Evolutionary conservation across 176 grass and related monocot genomes (phyloP).

Genomic region (Hsuehochloa calcarea): DNA sequence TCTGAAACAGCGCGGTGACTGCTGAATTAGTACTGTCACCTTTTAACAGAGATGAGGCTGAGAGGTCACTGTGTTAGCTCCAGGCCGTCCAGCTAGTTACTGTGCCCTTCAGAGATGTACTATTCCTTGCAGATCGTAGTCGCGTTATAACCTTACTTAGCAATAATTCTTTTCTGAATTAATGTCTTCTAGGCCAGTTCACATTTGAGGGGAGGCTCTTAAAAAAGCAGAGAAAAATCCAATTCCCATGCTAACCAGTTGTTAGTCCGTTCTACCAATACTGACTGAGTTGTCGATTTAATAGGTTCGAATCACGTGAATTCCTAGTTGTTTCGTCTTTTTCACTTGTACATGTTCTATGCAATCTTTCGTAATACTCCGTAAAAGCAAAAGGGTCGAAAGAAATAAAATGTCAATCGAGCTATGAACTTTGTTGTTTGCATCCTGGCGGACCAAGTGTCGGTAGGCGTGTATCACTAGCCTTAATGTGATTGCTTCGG

Average conservation of each 20-base stretch:
- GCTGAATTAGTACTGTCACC: constrained; percentile 23
- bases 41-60: neutral
- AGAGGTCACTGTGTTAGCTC: constrained; percentile 24
- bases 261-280: neutral
- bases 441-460: constrained; percentile 3
- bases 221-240: neutral
- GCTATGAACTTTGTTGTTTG: neutral
- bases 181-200: neutral
- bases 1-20: constrained; percentile 27
- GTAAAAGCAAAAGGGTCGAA: constrained; percentile 3
- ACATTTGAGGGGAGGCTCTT: neutral
- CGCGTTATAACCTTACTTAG: neutral
- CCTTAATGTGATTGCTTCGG: constrained; percentile 2
- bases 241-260: neutral
- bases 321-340: neutral
- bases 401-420: neutral
- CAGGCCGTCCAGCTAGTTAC: neutral
- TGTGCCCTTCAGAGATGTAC: neutral
- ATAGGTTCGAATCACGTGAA: neutral
- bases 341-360: neutral
- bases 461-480: neutral
- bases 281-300: neutral
- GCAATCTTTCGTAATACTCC: neutral
- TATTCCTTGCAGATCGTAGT: neutral
- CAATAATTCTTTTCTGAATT: neutral